These are phyloP conservation scores for Chionographis japonica DNA, from an alignment of 106 monocot species.

Conservation along the genomic window DNA sequence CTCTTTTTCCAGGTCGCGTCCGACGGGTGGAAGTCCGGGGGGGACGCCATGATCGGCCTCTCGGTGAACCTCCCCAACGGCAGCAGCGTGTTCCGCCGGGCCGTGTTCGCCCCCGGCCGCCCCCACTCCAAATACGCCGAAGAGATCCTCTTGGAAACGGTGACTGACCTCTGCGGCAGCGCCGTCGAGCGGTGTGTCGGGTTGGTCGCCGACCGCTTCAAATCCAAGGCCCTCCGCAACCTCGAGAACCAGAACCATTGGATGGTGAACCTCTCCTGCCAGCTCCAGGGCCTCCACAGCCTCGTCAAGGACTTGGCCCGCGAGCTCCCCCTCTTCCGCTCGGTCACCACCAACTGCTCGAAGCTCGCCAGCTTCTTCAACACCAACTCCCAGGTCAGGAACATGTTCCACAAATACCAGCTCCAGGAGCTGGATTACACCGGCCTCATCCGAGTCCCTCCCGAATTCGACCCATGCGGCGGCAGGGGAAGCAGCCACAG, in stretches of 20 bases:
- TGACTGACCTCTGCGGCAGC: slow-evolving; percentile 13
- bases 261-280: slow-evolving; percentile 77
- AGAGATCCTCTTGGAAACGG: slow-evolving; percentile 48
- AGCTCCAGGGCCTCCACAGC: slow-evolving; percentile 46
- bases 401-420: slow-evolving; percentile 44
- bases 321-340: slow-evolving; percentile 31
- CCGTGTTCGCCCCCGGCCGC: slow-evolving; percentile 27
- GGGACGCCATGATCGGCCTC: slow-evolving; percentile 41
- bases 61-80: slow-evolving; percentile 89
- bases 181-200: slow-evolving; percentile 27
- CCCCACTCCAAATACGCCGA: slow-evolving; percentile 55
- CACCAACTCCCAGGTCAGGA: slow-evolving; percentile 29
- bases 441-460: slow-evolving; percentile 25
- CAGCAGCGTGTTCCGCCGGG: slow-evolving; percentile 63
- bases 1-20: slow-evolving; percentile 83
- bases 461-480: not conserved
- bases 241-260: slow-evolving; percentile 58
- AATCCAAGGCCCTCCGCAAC: slow-evolving; percentile 41
- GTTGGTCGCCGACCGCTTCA: slow-evolving; percentile 40
- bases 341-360: slow-evolving; percentile 27
- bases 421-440: slow-evolving; percentile 36
- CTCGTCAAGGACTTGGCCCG: slow-evolving; percentile 52
- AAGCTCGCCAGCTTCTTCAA: slow-evolving; percentile 58
- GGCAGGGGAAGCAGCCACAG: not conserved
- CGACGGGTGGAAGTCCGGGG: slow-evolving; percentile 49